Evolutionary conservation across 208 protist species (phyloP).

Genomic region (Acanthamoeba healyi): DNA sequence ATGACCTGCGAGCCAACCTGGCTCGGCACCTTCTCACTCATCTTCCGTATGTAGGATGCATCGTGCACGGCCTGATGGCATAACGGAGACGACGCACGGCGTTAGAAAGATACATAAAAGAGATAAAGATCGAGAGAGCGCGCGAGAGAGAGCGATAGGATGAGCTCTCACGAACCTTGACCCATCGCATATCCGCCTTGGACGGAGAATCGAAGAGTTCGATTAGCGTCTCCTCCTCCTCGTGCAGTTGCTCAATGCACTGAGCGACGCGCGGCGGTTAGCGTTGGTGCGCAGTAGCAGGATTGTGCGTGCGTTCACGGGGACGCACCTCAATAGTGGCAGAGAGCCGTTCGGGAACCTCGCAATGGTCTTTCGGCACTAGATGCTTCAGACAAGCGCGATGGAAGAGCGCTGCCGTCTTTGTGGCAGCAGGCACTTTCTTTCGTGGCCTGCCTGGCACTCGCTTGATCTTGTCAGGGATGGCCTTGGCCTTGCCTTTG

Average conservation of each 20-base stretch:
- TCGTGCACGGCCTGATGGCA: constrained; percentile 30
- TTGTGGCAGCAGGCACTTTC: neutral
- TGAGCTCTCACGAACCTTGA: constrained; percentile 1
- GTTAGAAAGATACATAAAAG: neutral
- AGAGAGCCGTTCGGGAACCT: constrained; percentile 77
- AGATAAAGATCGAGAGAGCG: neutral
- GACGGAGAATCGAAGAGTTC: constrained; percentile 53
- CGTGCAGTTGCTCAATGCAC: constrained; percentile 67
- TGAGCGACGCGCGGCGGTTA: neutral
- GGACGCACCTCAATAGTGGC: constrained; percentile 33
- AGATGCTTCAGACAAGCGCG: constrained; percentile 75
- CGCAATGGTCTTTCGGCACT: constrained; percentile 78
- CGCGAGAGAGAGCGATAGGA: no score
- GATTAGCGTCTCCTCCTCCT: constrained; percentile 5
- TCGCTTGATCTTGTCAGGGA: neutral
- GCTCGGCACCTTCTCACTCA: constrained; percentile 61
- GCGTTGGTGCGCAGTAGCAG: neutral
- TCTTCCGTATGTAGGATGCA: constrained; percentile 16
- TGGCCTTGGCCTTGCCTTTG: neutral
- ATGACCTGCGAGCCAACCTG: constrained; percentile 64
- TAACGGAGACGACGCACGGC: neutral
- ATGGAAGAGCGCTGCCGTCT: constrained; percentile 76
- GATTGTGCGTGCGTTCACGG: neutral
- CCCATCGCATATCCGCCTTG: constrained; percentile 41
- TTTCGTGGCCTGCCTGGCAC: neutral